phyloP scores from a whole-genome alignment of 805 yeast genomes.

The Clavispora asparagi region DNA sequence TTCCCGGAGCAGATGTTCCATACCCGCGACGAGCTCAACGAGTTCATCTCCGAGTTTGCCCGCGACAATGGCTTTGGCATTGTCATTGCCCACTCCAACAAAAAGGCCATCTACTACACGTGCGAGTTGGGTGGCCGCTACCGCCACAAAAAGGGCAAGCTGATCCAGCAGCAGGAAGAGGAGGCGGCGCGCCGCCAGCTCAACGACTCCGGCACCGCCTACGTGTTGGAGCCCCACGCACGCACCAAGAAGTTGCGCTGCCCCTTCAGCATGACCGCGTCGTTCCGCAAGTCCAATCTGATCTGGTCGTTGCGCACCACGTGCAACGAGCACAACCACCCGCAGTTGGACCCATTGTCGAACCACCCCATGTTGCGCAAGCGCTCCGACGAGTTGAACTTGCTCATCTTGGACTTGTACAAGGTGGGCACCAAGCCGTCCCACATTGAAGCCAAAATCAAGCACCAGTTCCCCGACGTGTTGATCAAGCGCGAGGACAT shows the following conservation, averaged over 20 bases:
- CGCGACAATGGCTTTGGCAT: conserved; percentile 55
- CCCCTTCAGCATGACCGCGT: conserved; percentile 57
- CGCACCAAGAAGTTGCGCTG: conserved; percentile 50
- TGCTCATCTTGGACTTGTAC: conserved; percentile 47
- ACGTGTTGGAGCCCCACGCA: conserved; percentile 35
- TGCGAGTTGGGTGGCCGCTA: conserved; percentile 56
- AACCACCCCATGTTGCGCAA: conserved; percentile 56
- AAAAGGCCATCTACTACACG: conserved; percentile 54
- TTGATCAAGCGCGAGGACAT: conserved; percentile 54
- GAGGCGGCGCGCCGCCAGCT: conserved; percentile 17
- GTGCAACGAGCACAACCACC: conserved; percentile 55
- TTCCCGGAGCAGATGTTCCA: conserved; percentile 50
- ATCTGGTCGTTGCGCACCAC: conserved; percentile 51
- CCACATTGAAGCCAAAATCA: conserved; percentile 47
- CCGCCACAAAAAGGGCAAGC: conserved; percentile 41
- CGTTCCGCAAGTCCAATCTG: conserved; percentile 43
- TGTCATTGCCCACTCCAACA: conserved; percentile 55
- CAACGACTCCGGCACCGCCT: conserved; percentile 28
- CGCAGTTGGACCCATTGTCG: conserved; percentile 49
- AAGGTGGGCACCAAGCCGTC: conserved; percentile 53
- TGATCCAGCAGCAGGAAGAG: conserved; percentile 17
- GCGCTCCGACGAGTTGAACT: conserved; percentile 47
- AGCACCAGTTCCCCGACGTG: conserved; percentile 48
- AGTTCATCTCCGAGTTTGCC: conserved; percentile 51
- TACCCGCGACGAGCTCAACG: conserved; percentile 45